phyloP scores from a whole-genome alignment of 2,329 filamentous ascomycete species.

The Penicillium janthinellum region DNA sequence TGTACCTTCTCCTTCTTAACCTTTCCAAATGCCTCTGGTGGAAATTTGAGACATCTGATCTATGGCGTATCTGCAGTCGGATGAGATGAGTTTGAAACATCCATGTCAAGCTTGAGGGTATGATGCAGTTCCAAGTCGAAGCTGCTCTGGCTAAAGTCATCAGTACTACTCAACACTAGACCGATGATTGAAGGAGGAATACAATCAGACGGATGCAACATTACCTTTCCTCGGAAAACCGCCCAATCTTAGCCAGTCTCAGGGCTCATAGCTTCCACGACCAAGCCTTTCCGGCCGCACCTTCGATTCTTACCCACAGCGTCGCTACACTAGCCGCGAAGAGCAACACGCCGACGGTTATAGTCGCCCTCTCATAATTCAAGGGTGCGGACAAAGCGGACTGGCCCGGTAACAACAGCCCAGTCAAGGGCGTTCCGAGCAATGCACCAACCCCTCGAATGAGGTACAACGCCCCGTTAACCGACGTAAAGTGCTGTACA shows the following conservation, averaged over 20 bases:
- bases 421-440: constrained; percentile 41
- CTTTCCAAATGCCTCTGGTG: too few relatives aligned
- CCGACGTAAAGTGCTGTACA: constrained; percentile 39
- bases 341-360: constrained; percentile 30
- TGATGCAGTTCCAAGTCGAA: too few relatives aligned
- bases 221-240: too few relatives aligned
- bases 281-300: constrained; percentile 22
- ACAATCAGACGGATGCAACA: too few relatives aligned
- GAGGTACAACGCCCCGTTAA: constrained; percentile 44
- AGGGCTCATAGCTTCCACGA: constrained; percentile 25
- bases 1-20: not conserved
- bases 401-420: constrained; percentile 28
- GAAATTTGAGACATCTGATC: too few relatives aligned
- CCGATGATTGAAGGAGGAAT: too few relatives aligned
- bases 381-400: constrained; percentile 22
- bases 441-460: constrained; percentile 42
- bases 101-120: too few relatives aligned
- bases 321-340: constrained; percentile 31
- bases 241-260: too few relatives aligned
- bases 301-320: constrained; percentile 33
- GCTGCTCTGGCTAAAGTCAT: too few relatives aligned
- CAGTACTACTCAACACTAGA: too few relatives aligned
- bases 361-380: constrained; percentile 29
- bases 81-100: too few relatives aligned
- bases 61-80: too few relatives aligned